Evolutionary conservation across 345 rosid genomes (phyloP).

Genomic region (Syzygium aqueum): DNA sequence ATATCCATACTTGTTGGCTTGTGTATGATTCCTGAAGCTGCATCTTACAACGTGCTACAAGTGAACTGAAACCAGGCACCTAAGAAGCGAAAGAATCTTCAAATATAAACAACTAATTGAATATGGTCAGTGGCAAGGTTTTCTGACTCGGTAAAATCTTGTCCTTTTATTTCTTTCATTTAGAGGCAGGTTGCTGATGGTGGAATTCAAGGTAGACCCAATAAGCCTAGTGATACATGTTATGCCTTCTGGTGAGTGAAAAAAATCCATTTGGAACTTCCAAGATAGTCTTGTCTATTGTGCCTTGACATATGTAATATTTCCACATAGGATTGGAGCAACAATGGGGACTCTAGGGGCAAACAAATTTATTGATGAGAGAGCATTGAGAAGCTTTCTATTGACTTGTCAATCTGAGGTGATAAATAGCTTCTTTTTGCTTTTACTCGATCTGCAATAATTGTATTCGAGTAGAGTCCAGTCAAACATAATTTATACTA

Average conservation of each 20-base stretch:
- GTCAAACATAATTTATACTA: neutral
- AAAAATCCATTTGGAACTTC: neutral
- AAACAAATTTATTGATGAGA: slow-evolving; percentile 39
- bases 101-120: neutral
- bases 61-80: neutral
- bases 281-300: neutral
- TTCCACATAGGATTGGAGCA: slow-evolving; percentile 61
- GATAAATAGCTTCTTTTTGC: neutral
- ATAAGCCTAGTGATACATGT: slow-evolving; percentile 88
- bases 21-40: neutral
- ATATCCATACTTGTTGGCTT: neutral
- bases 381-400: slow-evolving; percentile 53
- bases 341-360: slow-evolving; percentile 66
- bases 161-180: neutral
- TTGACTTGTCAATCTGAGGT: slow-evolving; percentile 82
- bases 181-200: slow-evolving; percentile 86
- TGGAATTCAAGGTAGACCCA: slow-evolving; percentile 90
- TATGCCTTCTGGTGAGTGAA: slow-evolving; percentile 84
- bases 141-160: neutral
- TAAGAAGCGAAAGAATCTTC: neutral
- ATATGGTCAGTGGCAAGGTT: neutral
- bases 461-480: neutral
- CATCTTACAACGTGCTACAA: neutral
- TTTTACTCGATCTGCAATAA: neutral
- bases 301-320: neutral